Percentiles rank a stretch among this genome's conserved stretches.
These are phyloP conservation scores for Leccinellum albellum DNA, from an alignment of 768 basidiomycete genomes.

Conservation along the genomic window DNA sequence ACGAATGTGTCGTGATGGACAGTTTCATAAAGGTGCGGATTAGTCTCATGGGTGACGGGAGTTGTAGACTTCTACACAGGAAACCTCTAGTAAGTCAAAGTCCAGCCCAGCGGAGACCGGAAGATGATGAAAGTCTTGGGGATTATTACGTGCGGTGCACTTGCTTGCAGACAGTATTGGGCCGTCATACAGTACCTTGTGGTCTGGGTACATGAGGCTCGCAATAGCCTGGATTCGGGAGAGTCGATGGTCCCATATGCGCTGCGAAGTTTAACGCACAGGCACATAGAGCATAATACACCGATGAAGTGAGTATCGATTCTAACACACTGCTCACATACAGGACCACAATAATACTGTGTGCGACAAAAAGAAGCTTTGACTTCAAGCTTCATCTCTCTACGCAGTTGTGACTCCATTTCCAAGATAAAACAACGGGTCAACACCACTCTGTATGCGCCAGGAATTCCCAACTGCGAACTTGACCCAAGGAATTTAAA, in stretches of 20 bases:
- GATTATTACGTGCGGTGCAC: background rate
- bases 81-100: no score
- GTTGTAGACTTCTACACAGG: background rate
- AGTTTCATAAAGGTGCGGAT: no score
- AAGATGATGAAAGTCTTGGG: background rate
- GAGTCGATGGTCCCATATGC: background rate
- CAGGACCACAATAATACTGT: background rate
- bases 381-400: background rate
- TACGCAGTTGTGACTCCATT: background rate
- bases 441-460: background rate
- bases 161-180: background rate
- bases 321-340: background rate
- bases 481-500: background rate
- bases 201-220: background rate
- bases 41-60: background rate
- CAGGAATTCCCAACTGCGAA: background rate
- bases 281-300: background rate
- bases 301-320: background rate
- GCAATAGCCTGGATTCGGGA: background rate
- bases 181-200: background rate
- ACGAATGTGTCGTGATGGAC: no score
- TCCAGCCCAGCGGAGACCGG: background rate
- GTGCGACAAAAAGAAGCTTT: background rate
- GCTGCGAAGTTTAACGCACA: background rate
- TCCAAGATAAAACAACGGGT: background rate